These are phyloP conservation scores for Colletotrichum higginsianum DNA, from an alignment of 2,329 filamentous ascomycete genomes.

Conservation along the genomic window DNA sequence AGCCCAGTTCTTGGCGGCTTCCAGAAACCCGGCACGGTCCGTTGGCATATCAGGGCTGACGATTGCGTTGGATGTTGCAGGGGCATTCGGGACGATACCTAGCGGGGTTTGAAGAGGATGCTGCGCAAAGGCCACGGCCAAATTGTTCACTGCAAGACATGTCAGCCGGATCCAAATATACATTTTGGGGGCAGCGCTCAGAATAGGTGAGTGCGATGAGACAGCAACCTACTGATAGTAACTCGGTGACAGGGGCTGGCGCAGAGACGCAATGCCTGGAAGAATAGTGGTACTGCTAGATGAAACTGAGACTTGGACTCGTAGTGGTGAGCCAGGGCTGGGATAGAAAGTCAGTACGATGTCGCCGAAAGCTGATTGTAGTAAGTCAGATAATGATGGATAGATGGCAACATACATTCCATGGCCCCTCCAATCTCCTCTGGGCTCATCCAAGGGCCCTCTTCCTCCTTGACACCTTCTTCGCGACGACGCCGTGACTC, in stretches of 20 bases:
- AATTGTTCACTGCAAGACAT: slow-evolving; percentile 78
- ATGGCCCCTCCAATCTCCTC: slow-evolving; percentile 82
- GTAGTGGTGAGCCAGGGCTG: slow-evolving; percentile 83
- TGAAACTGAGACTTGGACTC: slow-evolving; percentile 81
- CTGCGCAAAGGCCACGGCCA: slow-evolving; percentile 81
- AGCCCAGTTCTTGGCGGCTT: slow-evolving; percentile 84
- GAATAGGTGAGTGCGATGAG: slow-evolving; percentile 20
- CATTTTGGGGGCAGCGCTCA: not conserved
- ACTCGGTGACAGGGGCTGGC: slow-evolving; percentile 81
- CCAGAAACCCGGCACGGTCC: slow-evolving; percentile 74
- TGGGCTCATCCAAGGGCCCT: slow-evolving; percentile 79
- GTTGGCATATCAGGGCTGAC: slow-evolving; percentile 49
- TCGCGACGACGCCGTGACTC: slow-evolving; percentile 79
- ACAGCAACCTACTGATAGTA: slow-evolving; percentile 74
- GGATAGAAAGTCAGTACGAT: slow-evolving; percentile 48
- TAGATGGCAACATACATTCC: slow-evolving; percentile 67
- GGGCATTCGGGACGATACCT: slow-evolving; percentile 28
- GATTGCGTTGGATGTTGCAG: slow-evolving; percentile 29
- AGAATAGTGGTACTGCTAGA: slow-evolving; percentile 86
- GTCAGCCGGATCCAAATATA: slow-evolving; percentile 30
- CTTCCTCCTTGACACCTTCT: slow-evolving; percentile 78
- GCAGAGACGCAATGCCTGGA: slow-evolving; percentile 84
- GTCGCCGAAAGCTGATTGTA: not conserved
- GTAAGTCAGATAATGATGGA: not conserved
- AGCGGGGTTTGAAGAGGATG: slow-evolving; percentile 62